Base-by-base conservation (phyloP, 768 basidiomycete species). In the Antrodiella citrinella region DNA sequence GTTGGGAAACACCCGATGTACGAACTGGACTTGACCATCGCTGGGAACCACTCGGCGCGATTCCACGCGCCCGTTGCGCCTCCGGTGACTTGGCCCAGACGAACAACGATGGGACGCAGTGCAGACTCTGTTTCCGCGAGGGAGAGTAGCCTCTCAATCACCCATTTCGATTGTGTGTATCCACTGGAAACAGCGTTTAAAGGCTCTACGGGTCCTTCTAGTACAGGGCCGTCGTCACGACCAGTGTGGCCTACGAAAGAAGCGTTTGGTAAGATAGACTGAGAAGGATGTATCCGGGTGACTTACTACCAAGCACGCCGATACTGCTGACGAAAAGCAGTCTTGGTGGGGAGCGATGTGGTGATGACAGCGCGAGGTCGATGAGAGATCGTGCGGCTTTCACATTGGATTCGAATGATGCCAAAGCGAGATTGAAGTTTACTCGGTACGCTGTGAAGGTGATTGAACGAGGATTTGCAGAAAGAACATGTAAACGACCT, bases 1-100 rank as follows among this genome's bases (percentile, higher is more conserved):
- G 11, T 9, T 3, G 51, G 51, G 7, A 52, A 26, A n/a, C 39
- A 41, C 12, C 47, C 47, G 3, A 52, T 25, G 11, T 24, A 4
- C 4, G 44, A 19, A 20, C 51, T 52, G 10, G 51, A 52, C 21
- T 52, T 52, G 1, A 48, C 30, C 26, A 52, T 24, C n/a, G 43
- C 44, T 1, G 51, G 45, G 13, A 52, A 20, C 51, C 51, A 52
- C 23, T 52, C 51, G 4, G 41, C 25, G 13, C 41, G 47, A 11
- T 42, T 46, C 51, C 51, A 52, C 22, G 51, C 51, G 24, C 51
- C 51, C 2, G 45, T 60, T 15, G 26, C 41, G 15, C 61, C 63
- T n/a, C 65, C 65, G 5, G 59, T 51, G 2, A 68, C 55, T 48
- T 70, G 69, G 2, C 67, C 67, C 11, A 72, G 58, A 23, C 71